These are phyloP conservation scores for Lentinula boryana DNA, from an alignment of 768 basidiomycete genomes.

Conservation along the genomic window DNA sequence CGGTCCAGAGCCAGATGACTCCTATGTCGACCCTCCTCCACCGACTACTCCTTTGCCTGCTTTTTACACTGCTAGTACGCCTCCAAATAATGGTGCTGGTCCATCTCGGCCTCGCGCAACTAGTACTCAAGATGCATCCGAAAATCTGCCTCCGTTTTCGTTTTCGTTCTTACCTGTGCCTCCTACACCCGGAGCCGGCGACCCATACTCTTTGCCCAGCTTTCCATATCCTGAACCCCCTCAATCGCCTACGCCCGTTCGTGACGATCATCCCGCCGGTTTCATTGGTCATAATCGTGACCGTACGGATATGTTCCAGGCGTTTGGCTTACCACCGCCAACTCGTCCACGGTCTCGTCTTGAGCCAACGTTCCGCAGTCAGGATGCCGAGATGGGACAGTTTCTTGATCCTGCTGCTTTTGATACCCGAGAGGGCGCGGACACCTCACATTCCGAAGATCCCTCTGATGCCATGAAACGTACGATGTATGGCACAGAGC, in stretches of 20 bases:
- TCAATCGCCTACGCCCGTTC: constrained; percentile 50
- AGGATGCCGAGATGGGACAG: constrained; percentile 22
- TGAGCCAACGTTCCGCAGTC: constrained; percentile 20
- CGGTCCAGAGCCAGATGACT: constrained; percentile 29
- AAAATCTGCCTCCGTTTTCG: constrained; percentile 50
- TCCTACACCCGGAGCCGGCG: constrained; percentile 42
- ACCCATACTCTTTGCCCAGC: constrained; percentile 27
- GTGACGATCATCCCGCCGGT: constrained; percentile 12
- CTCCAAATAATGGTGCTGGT: constrained; percentile 23
- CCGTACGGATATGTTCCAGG: constrained; percentile 39
- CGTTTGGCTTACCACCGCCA: constrained; percentile 39
- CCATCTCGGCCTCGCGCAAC: constrained; percentile 22
- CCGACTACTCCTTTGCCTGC: constrained; percentile 49
- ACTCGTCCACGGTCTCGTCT: constrained; percentile 34
- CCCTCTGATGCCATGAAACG: constrained; percentile 40
- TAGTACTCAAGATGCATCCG: constrained; percentile 42
- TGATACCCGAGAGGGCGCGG: constrained; percentile 24
- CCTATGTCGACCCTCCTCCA: constrained; percentile 38
- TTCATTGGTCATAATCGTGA: constrained; percentile 14
- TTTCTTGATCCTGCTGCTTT: constrained; percentile 37
- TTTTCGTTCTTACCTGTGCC: constrained; percentile 48
- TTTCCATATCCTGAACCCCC: constrained; percentile 53
- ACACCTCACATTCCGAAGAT: constrained; percentile 18
- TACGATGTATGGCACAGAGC: constrained; percentile 82
- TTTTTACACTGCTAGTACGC: constrained; percentile 40